Conservation (phyloP, 225 moss, liverwort and hornwort species). For the Rhytidiadelphus loreus region DNA sequence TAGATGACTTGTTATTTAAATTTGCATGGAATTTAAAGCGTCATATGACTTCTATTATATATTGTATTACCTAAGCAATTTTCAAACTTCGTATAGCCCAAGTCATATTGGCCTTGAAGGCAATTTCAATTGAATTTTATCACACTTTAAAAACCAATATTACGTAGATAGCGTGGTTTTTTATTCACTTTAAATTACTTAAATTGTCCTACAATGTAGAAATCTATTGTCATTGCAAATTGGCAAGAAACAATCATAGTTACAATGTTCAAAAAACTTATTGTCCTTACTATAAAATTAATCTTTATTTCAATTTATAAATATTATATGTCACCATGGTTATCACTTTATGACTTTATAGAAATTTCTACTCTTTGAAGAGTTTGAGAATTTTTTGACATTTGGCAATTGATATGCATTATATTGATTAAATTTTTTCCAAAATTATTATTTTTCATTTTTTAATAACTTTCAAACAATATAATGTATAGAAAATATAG, state of each 20-base stretch:
- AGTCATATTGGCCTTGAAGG: accelerated
- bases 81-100: background rate
- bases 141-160: no score
- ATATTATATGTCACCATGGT: background rate
- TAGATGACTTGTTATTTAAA: background rate
- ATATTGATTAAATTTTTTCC: background rate
- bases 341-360: background rate
- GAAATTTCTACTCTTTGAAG: background rate
- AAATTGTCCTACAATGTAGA: background rate
- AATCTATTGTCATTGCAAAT: background rate
- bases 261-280: background rate
- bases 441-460: background rate
- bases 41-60: no score
- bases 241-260: background rate
- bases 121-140: background rate
- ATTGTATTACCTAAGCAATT: no score
- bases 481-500: background rate
- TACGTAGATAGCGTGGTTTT: background rate
- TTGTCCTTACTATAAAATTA: background rate
- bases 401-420: background rate
- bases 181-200: background rate
- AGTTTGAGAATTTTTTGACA: background rate
- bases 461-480: background rate
- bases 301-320: background rate
- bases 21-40: background rate